Percentiles rank a stretch among this genome's conserved stretches.
These are phyloP conservation scores for Solanum etuberosum DNA, from an alignment of 257 asterid species.

Conservation along the genomic window DNA sequence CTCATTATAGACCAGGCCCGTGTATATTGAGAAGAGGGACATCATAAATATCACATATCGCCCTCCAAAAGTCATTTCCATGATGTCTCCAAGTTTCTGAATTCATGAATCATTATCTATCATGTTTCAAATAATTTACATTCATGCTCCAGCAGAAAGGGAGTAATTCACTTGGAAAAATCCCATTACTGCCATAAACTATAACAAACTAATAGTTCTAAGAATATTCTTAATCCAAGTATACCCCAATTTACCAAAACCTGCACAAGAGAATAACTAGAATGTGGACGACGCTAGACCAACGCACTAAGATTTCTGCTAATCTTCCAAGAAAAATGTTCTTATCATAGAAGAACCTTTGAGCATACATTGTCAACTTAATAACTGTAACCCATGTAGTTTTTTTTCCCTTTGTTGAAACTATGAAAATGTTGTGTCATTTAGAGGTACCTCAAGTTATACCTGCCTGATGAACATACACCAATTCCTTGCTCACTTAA, in stretches of 20 bases:
- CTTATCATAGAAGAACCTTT: neutral
- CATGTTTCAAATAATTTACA: neutral
- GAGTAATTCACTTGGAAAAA: neutral
- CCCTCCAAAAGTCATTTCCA: slow-evolving; percentile 96
- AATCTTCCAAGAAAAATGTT: neutral
- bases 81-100: slow-evolving; percentile 99
- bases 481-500: neutral
- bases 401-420: neutral
- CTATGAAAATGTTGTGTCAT: neutral
- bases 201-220: neutral
- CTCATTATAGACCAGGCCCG: slow-evolving; percentile 91
- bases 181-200: neutral
- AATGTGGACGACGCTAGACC: neutral
- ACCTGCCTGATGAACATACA: neutral
- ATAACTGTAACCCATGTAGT: neutral
- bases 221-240: neutral
- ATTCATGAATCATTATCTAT: slow-evolving; percentile 13
- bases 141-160: neutral
- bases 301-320: neutral
- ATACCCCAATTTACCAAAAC: neutral
- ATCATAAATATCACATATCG: slow-evolving; percentile 92
- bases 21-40: slow-evolving; percentile 90
- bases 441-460: neutral
- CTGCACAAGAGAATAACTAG: neutral
- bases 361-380: neutral